Base-by-base conservation (phyloP, 176 grass and related monocot species). In the Microstegium vimineum region DNA sequence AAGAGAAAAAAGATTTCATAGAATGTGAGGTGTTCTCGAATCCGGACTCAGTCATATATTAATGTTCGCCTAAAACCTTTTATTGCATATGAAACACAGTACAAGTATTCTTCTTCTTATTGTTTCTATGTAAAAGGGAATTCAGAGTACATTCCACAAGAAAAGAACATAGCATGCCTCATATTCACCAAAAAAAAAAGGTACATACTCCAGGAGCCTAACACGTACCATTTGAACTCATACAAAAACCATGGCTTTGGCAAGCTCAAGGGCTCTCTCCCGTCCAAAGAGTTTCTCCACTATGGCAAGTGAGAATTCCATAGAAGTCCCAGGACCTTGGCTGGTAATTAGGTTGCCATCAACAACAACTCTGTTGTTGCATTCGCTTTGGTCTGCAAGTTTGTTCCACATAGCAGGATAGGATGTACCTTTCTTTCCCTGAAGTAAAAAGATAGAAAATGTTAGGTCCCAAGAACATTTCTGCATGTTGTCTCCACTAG, bases 341-440 rank as follows among this genome's bases (percentile, higher is more conserved):
- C 92, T 94, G 1, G 92, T 94, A 71, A 94, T 94, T 61, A 92
- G 72, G 84, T 94, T 92, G 27, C 92, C 87, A 63, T 94, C 92
- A 47, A 92, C 82, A 1, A 94, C 63, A n/a, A 92, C 84, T 74
- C 92, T 89, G 73, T 88, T 91, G 38, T 85, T 59, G 52, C 87
- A 91, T 71, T 90, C 84, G 3, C 89, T 94, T 90, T 90, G 89
- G 49, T 91, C 89, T 4, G 78, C 47, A 14, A 94, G 89, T 34
- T 94, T 94, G 74, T 56, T 78, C 75, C 89, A 94, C 92, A 94
- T 34, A 33, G 87, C 81, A 73, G 92, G 92, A 74, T 85, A 91
- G 16, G 87, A 90, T 23, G 92, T 94, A 68, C 74, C 84, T 59
- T 94, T 94, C 92, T 94, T 94, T 22, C 89, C 92, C 92, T 94